Evolutionary conservation across 805 yeast genomes (phyloP), one percentile per base, ranked within the genome.

Genomic region (Jamesozyma jinghongensis): DNA sequence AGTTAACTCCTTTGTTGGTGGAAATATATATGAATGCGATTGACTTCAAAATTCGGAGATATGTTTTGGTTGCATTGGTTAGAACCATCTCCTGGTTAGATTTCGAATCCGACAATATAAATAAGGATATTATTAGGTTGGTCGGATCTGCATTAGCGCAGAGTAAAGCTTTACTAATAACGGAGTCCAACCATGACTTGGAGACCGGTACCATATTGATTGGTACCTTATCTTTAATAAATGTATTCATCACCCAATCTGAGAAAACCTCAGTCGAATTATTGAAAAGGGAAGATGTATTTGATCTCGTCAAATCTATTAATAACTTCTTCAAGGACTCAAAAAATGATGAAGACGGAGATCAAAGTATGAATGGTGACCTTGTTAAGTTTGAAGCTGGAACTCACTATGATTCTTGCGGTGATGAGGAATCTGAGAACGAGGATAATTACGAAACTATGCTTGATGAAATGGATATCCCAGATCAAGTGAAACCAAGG

Each of bases 1-100:
- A 67, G 7, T 54, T 78, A 3, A 73, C 79, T 56, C 70, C 75
- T 0, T 48, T 79, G 3, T 52, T 85, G 39, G 57, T 82, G 10
- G 77, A 74, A 45, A 71, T 84, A 7, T 85, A 79, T 51, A 78
- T 82, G 28, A 78, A 90, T 2, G 72, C 90, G 0, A 80, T 83
- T 54, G 85, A 83, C 43, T 75, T 70, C 46, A 74, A 73, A 13
- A 67, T 82, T 6, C 71, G 92, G 48, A 69, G 77, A 40, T 67
- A 73, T 38, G 74, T 73, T 1, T 59, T 83, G 18, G 59, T 78
- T 11, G 69, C 76, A 14, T 51, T 84, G 14, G 56, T 74, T 12
- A 69, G 85, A 45, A 67, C 79, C 13, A 57, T 75, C 1, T 58
- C 70, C 0, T 67, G 75, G 32, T 48, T 71, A 13, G 56, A 60